phyloP scores from a whole-genome alignment of 2,329 filamentous ascomycete species.

The Rosellinia necatrix region DNA sequence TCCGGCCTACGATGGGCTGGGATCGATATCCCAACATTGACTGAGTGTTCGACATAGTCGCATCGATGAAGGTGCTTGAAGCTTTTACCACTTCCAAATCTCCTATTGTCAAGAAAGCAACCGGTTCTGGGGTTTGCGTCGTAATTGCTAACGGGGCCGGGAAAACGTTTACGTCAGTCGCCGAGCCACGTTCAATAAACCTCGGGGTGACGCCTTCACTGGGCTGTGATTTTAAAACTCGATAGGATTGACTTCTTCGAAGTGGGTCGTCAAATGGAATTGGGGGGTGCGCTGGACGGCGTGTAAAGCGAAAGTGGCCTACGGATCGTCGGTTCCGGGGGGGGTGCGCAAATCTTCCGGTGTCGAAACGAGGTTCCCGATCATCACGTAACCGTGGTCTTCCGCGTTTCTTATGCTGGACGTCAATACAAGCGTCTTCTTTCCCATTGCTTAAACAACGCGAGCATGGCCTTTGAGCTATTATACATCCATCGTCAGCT shows the following conservation, averaged over 20 bases:
- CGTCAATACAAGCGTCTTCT: slow-evolving; percentile 78
- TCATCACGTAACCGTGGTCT: slow-evolving; percentile 78
- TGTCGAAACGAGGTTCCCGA: slow-evolving; percentile 62
- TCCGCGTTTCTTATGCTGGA: slow-evolving; percentile 84
- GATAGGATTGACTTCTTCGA: slow-evolving; percentile 53
- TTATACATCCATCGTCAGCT: slow-evolving; percentile 42
- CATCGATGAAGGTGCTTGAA: slow-evolving; percentile 60
- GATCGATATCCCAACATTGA: slow-evolving; percentile 44
- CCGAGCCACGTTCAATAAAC: slow-evolving; percentile 56
- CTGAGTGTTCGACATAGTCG: slow-evolving; percentile 42
- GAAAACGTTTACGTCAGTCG: slow-evolving; percentile 56
- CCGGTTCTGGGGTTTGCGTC: slow-evolving; percentile 52
- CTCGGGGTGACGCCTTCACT: slow-evolving; percentile 53
- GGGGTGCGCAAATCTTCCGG: slow-evolving; percentile 51
- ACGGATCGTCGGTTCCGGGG: slow-evolving; percentile 51
- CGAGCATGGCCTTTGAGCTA: slow-evolving; percentile 77
- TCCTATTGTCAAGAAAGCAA: slow-evolving; percentile 60
- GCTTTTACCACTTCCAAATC: slow-evolving; percentile 62
- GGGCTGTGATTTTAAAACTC: slow-evolving; percentile 59
- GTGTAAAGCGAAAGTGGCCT: slow-evolving; percentile 58
- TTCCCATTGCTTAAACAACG: slow-evolving; percentile 80
- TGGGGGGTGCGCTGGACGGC: slow-evolving; percentile 48
- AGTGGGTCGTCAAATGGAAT: slow-evolving; percentile 54
- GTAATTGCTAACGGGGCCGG: slow-evolving; percentile 49
- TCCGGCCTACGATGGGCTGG: slow-evolving; percentile 52